phyloP scores from a whole-genome alignment of 805 yeast genomes.

The Kregervanrija pseudodelftensis region DNA sequence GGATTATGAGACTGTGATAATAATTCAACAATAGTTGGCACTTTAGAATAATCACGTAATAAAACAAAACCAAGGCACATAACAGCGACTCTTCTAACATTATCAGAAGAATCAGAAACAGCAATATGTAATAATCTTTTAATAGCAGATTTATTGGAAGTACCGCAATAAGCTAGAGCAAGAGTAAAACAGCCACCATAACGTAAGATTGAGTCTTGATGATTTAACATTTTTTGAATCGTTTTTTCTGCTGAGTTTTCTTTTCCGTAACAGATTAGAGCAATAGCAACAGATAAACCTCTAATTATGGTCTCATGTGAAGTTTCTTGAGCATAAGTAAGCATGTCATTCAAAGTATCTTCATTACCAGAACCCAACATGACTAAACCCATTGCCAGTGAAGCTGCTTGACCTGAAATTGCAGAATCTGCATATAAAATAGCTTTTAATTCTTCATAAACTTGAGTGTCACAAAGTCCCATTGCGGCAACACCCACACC shows the following conservation, averaged over 20 bases:
- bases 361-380: constrained; percentile 87
- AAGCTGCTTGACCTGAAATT: constrained; percentile 93
- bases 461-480: constrained; percentile 71
- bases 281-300: constrained; percentile 86
- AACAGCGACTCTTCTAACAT: constrained; percentile 94
- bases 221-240: constrained; percentile 59
- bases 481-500: constrained; percentile 96
- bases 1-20: constrained; percentile 94
- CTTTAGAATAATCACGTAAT: constrained; percentile 84
- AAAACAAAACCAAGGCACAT: constrained; percentile 85
- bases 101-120: constrained; percentile 93
- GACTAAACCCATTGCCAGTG: constrained; percentile 89
- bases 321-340: constrained; percentile 87
- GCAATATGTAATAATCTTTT: constrained; percentile 84
- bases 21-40: constrained; percentile 91
- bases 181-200: constrained; percentile 94
- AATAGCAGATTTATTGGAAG: constrained; percentile 85
- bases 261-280: constrained; percentile 77
- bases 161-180: constrained; percentile 95
- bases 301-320: constrained; percentile 93
- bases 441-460: constrained; percentile 76
- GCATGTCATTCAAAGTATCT: constrained; percentile 67
- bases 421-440: constrained; percentile 88
- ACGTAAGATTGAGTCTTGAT: constrained; percentile 78
- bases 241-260: constrained; percentile 71